Evolutionary conservation across 345 rosid genomes (phyloP).

Genomic region (Salix koriyanagi): DNA sequence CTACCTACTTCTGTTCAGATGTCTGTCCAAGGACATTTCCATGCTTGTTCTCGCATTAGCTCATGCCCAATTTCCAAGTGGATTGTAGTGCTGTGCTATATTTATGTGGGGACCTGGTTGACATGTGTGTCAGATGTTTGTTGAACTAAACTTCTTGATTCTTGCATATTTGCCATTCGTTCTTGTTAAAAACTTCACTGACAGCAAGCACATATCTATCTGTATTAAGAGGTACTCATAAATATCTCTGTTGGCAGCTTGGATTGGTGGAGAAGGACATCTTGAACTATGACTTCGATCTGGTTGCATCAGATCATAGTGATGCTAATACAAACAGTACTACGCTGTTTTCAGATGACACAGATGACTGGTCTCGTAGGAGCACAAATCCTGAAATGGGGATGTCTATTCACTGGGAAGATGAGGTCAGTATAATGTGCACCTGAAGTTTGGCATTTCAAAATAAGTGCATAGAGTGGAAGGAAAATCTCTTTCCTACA

Average conservation of each 20-base stretch:
- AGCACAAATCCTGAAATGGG: constrained; percentile 55
- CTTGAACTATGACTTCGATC: constrained; percentile 81
- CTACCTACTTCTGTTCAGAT: background rate
- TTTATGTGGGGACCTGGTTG: background rate
- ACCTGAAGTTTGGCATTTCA: background rate
- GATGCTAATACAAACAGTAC: constrained; percentile 91
- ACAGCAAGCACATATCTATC: background rate
- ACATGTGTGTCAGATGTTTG: background rate
- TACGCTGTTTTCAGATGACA: constrained; percentile 86
- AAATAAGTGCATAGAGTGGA: background rate
- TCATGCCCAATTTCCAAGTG: too few relatives aligned
- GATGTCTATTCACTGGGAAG: constrained; percentile 51
- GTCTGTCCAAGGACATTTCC: background rate
- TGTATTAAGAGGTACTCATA: constrained; percentile 6
- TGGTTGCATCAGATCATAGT: constrained; percentile 81
- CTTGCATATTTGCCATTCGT: background rate
- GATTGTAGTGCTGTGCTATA: background rate
- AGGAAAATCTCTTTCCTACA: background rate
- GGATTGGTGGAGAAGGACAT: constrained; percentile 91
- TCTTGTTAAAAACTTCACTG: background rate
- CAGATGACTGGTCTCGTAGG: constrained; percentile 74
- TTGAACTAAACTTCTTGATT: too few relatives aligned
- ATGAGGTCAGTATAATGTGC: constrained; percentile 52
- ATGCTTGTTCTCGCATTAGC: background rate
- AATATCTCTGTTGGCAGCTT: constrained; percentile 55